A percentile compares a stretch with the other conserved stretches of the same genome.
These are phyloP conservation scores for Chaetomiaceae sp. DNA, from an alignment of 2,329 filamentous ascomycete species.

Conservation along the genomic window DNA sequence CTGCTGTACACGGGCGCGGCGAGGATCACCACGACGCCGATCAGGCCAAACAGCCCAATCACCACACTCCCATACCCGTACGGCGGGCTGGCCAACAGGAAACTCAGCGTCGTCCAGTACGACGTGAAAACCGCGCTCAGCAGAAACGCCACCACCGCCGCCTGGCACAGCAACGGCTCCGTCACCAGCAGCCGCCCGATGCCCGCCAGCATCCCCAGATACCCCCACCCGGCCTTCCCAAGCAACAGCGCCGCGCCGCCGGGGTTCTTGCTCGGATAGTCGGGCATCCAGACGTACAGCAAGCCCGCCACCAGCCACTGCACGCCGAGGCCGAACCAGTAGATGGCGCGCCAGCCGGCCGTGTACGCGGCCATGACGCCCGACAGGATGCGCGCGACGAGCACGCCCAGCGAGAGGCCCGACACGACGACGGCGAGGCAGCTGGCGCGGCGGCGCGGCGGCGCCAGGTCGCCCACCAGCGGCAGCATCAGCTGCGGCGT, in stretches of 20 bases:
- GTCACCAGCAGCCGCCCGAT: constrained; percentile 61
- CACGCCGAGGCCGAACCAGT: constrained; percentile 70
- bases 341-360: constrained; percentile 66
- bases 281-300: constrained; percentile 71
- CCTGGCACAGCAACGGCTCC: constrained; percentile 66
- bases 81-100: constrained; percentile 65
- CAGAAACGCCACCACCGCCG: constrained; percentile 62
- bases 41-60: constrained; percentile 75
- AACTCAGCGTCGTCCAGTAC: constrained; percentile 67
- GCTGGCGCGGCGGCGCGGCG: constrained; percentile 61
- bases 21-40: constrained; percentile 66
- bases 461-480: constrained; percentile 73
- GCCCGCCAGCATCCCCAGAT: constrained; percentile 59
- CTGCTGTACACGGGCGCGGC: constrained; percentile 66
- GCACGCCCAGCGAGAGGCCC: constrained; percentile 68
- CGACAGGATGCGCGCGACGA: constrained; percentile 70
- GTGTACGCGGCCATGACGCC: constrained; percentile 71
- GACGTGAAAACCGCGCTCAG: constrained; percentile 48
- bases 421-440: constrained; percentile 71
- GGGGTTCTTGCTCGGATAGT: constrained; percentile 72
- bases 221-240: constrained; percentile 40
- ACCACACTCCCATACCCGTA: constrained; percentile 63
- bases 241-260: constrained; percentile 39
- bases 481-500: constrained; percentile 79
- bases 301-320: constrained; percentile 63